Conservation (phyloP, 2,329 filamentous ascomycete species). For the Nemania serpens region DNA sequence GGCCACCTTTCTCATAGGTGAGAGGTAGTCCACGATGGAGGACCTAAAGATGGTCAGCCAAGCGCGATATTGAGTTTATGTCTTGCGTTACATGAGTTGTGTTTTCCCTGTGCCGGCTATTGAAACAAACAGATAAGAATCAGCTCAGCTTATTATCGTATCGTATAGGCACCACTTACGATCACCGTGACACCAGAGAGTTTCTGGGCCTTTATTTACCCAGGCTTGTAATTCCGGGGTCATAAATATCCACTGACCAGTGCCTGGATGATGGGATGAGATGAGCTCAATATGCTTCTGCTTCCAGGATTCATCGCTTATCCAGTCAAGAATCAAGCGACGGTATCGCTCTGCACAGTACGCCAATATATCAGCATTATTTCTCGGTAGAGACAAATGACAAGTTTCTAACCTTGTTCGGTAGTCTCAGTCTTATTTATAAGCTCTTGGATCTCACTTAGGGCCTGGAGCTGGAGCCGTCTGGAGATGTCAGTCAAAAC, state of each 20-base stretch:
- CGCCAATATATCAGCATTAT: background rate
- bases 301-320: background rate
- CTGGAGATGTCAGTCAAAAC: background rate
- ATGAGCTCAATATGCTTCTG: background rate
- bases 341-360: background rate
- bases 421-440: background rate
- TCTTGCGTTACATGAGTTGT: background rate
- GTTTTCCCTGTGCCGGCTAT: background rate
- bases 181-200: background rate
- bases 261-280: background rate
- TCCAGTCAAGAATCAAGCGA: background rate
- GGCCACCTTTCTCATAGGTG: background rate
- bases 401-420: background rate
- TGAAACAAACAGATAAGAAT: background rate
- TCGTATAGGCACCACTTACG: background rate
- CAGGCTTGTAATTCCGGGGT: background rate
- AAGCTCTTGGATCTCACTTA: background rate
- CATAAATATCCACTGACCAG: background rate
- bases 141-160: background rate
- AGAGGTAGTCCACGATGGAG: background rate
- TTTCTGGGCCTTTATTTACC: background rate
- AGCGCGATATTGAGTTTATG: background rate
- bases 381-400: background rate
- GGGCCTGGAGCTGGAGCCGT: background rate
- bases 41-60: background rate